Evolutionary conservation across 441 rosid genomes (phyloP).

Genomic region (Bocquillonia castaneifolia): DNA sequence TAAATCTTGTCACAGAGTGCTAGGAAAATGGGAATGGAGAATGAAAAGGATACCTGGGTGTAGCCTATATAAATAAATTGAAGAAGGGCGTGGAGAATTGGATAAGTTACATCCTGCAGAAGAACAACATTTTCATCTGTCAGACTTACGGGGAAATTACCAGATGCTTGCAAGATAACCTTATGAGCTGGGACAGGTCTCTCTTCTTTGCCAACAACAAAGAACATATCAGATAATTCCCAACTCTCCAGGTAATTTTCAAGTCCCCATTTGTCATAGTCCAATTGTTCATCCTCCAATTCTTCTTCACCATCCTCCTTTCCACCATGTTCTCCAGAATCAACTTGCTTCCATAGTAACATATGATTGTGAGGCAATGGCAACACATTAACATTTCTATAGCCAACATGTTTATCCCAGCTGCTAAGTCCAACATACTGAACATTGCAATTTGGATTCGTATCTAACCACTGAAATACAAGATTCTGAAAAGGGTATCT

Average conservation of each 20-base stretch:
- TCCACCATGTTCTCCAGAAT: conserved; percentile 43
- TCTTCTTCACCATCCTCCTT: conserved; percentile 51
- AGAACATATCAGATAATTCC: conserved; percentile 67
- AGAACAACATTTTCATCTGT: conserved; percentile 44
- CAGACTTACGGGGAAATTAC: conserved; percentile 53
- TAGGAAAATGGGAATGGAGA: background rate
- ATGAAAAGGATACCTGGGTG: conserved; percentile 61
- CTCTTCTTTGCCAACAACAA: conserved; percentile 64
- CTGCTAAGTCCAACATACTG: conserved; percentile 89
- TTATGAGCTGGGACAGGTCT: conserved; percentile 78
- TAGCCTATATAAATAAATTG: conserved; percentile 69
- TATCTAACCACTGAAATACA: conserved; percentile 84
- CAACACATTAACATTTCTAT: conserved; percentile 86
- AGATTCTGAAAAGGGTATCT: conserved; percentile 96
- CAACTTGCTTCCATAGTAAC: conserved; percentile 85
- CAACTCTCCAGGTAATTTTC: conserved; percentile 73
- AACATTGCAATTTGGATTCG: conserved; percentile 78
- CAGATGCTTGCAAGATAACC: conserved; percentile 78
- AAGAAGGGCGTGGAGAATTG: conserved; percentile 75
- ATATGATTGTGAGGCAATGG: conserved; percentile 76
- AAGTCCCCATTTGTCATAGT: conserved; percentile 75
- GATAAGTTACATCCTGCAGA: conserved; percentile 48
- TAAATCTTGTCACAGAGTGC: background rate
- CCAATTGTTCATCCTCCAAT: conserved; percentile 34
- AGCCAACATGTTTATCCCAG: conserved; percentile 98